Evolutionary conservation across 2,329 filamentous ascomycete species (phyloP).

Genomic region (Apiospora koreana): DNA sequence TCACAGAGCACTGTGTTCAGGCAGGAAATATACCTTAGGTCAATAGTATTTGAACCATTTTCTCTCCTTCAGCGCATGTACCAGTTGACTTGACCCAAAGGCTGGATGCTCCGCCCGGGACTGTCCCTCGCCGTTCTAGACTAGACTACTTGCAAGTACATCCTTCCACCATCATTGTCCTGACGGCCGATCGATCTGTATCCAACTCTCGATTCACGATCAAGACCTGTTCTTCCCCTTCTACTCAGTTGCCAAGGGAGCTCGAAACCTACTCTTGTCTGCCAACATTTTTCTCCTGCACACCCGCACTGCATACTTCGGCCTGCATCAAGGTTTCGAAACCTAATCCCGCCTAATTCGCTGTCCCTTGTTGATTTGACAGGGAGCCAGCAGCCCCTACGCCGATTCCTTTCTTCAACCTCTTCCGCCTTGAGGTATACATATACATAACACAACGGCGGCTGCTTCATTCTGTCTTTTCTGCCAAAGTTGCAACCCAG

Average conservation of each 20-base stretch:
- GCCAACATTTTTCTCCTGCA: background rate
- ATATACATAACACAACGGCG: slow-evolving; percentile 2
- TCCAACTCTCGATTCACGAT: slow-evolving; percentile 6
- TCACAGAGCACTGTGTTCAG: too few species aligned
- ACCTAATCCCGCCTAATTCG: background rate
- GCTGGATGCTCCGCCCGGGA: slow-evolving; percentile 1
- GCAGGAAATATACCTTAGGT: too few species aligned
- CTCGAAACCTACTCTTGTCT: background rate
- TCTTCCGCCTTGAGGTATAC: background rate
- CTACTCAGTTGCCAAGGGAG: background rate
- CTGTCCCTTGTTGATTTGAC: slow-evolving; percentile 1
- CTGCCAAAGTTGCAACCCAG: background rate
- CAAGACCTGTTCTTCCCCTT: background rate
- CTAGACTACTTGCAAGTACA: background rate
- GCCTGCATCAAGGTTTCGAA: background rate
- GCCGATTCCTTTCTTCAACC: background rate
- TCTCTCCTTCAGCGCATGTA: background rate
- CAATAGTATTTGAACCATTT: background rate
- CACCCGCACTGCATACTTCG: background rate
- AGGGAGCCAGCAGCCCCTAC: background rate
- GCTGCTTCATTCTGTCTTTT: slow-evolving; percentile 11
- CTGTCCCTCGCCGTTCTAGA: slow-evolving; percentile 3
- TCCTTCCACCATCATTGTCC: background rate
- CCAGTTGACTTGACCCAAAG: background rate
- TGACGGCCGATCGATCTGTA: slow-evolving; percentile 8